Evolutionary conservation across 257 asterid genomes (phyloP).

Genomic region (Eucommia ulmoides): DNA sequence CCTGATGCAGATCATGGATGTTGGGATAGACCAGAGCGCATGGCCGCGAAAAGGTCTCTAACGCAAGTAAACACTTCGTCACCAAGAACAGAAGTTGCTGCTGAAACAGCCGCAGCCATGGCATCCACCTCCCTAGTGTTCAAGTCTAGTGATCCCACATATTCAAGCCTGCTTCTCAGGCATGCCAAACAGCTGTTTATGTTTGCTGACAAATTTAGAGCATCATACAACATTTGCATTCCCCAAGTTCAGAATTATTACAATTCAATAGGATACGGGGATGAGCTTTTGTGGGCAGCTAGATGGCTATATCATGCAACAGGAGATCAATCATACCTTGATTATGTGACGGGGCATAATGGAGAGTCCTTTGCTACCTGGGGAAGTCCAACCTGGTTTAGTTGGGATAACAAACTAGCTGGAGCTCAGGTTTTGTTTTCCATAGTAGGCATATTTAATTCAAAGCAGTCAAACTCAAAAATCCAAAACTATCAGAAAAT

Average conservation of each 20-base stretch:
- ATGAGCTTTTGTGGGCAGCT: no score
- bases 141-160: background rate
- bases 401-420: conserved; percentile 1
- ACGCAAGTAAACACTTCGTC: no score
- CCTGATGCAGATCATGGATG: background rate
- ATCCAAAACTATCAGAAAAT: background rate
- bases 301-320: background rate
- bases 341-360: background rate
- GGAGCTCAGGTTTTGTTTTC: background rate
- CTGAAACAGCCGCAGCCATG: background rate
- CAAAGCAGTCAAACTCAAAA: background rate
- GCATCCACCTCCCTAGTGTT: background rate
- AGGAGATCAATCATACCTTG: background rate
- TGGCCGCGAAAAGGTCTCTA: background rate
- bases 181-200: background rate
- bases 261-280: background rate
- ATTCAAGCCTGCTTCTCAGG: background rate
- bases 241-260: background rate
- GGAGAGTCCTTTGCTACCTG: background rate
- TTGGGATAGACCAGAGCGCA: background rate
- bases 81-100: background rate
- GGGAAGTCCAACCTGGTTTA: conserved; percentile 1
- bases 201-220: background rate
- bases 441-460: background rate
- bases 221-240: background rate